Evolutionary conservation across 2,329 filamentous ascomycete genomes (phyloP), one percentile per base, ranked within the genome.

Genomic region (Neonectria hederae): DNA sequence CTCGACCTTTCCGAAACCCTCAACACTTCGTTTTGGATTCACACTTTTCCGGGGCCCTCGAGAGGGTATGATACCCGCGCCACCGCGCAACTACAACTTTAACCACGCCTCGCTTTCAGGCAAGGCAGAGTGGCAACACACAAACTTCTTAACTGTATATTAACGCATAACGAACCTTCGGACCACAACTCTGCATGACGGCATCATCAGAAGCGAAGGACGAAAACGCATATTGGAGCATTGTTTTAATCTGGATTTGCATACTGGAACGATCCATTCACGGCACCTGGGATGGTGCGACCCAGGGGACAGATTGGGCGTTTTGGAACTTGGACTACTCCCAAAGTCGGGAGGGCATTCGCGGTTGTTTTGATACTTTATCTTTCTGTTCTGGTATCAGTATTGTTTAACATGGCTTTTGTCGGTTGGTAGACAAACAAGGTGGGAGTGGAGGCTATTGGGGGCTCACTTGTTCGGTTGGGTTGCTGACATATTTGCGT

Each of bases 1-100:
- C 19, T 26, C 6, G n/a, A 13, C 19, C 59, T 24, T 63, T 59
- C 65, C 54, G 54, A 65, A 63, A 40, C 65, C 67, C 24, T 60
- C 56, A 55, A 60, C 53, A 64, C 32, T 62, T 63, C 45, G 65
- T 54, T 54, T 67, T 65, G 57, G 62, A 71, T 71, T 66, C 63
- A 64, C 68, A 61, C 60, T 60, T 63, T 65, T 69, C 71, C 72
- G 62, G 61, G 66, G 62, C 68, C 70, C 69, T 54, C n/a, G 26
- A 57, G 45, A 55, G 72, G 70, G 73, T 70, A 75, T 75, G 73
- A 75, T 75, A 75, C 73, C 73, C 72, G 70, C 72, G 72, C 71
- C 61, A 63, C 61, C 53, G 68, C 68, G 70, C 70, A 65, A 60
- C 61, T 65, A 61, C 55, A 70, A 70, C 35, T 53, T 65, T 67